Percentiles rank a stretch among this genome's conserved stretches.
phyloP scores from a whole-genome alignment of 768 basidiomycete genomes.

The Podaxis sp. region DNA sequence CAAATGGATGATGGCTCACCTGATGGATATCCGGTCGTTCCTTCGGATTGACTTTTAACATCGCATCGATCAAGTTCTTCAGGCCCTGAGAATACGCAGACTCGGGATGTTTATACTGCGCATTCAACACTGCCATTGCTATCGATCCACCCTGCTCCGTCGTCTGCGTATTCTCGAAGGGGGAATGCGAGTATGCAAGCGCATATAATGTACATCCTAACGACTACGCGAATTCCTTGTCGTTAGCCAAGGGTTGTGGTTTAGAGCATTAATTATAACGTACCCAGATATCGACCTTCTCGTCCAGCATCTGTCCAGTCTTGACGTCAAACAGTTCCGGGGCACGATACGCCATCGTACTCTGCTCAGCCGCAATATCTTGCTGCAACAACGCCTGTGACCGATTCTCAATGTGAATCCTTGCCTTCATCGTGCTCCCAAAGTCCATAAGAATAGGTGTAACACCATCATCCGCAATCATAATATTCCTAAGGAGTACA shows the following conservation, averaged over 20 bases:
- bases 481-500: constrained; percentile 69
- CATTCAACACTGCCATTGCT: constrained; percentile 95
- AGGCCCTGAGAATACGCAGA: constrained; percentile 87
- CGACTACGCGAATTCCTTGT: constrained; percentile 50
- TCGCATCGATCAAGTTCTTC: constrained; percentile 76
- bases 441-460: constrained; percentile 97
- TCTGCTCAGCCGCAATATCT: constrained; percentile 96
- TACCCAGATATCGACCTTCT: constrained; percentile 98
- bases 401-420: constrained; percentile 77
- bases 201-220: constrained; percentile 95
- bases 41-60: constrained; percentile 80
- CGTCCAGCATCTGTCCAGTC: constrained; percentile 81
- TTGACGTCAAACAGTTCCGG: constrained; percentile 98
- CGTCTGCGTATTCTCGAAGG: constrained; percentile 90
- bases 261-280: constrained; percentile 19
- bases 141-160: constrained; percentile 95
- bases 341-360: constrained; percentile 97
- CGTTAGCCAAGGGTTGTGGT: constrained; percentile 1
- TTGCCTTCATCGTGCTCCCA: constrained; percentile 86
- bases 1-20: constrained; percentile 39
- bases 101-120: constrained; percentile 86
- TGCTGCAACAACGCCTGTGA: constrained; percentile 89
- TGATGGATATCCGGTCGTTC: constrained; percentile 84
- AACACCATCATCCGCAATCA: constrained; percentile 90
- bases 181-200: constrained; percentile 92